Evolutionary conservation across 148 eudicot genomes (phyloP).

Genomic region (Diospyros kaki): DNA sequence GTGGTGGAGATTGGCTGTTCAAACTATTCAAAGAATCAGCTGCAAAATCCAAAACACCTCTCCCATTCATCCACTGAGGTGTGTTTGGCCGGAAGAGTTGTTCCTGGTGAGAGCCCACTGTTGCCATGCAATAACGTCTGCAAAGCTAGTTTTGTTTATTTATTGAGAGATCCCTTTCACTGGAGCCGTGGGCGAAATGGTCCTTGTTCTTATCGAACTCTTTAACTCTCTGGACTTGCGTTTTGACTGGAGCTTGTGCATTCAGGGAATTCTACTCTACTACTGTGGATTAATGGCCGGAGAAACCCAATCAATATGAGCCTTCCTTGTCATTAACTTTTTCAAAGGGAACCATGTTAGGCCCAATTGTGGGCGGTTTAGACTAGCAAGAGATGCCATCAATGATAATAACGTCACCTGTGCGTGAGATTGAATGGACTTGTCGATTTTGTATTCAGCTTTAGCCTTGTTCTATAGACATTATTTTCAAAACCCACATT

Average conservation of each 20-base stretch:
- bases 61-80: conserved; percentile 2
- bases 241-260: not conserved
- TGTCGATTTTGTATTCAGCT: no score
- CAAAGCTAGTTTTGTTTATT: not conserved
- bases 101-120: not conserved
- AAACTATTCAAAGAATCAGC: conserved; percentile 19
- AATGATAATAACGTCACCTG: no score
- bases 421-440: no score
- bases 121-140: not conserved
- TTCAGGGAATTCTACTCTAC: not conserved
- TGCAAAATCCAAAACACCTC: no score
- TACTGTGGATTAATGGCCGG: not conserved
- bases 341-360: no score
- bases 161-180: conserved; percentile 18
- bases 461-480: no score
- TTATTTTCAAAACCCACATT: no score
- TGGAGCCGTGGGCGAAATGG: conserved; percentile 18
- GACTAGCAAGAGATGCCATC: no score
- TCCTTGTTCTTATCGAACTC: conserved; percentile 27
- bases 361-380: no score
- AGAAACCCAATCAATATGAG: not conserved
- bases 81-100: not conserved
- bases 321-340: conserved; percentile 2
- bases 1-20: not conserved
- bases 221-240: not conserved